Evolutionary conservation across 2,329 filamentous ascomycete species (phyloP), one percentile per base, ranked within the genome.

Genomic region (Fusarium gaditjirri): DNA sequence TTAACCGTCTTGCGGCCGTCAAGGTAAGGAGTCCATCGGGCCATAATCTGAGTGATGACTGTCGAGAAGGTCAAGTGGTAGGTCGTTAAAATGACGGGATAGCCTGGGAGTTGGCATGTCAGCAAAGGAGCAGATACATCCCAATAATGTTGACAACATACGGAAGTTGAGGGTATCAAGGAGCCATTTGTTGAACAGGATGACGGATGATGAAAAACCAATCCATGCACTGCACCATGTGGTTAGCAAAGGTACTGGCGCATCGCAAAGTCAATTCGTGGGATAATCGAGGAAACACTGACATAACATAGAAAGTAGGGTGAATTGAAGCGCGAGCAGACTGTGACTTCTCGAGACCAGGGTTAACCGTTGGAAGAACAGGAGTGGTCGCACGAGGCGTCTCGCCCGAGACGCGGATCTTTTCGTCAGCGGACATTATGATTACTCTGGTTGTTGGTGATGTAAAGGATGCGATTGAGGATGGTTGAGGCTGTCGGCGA

Each of bases 181-280:
- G 78, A 99, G 94, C 90, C 94, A 97, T 90, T 99, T 99, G 91
- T 99, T 98, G 92, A 98, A 98, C 70, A 99, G 87, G 81, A 99
- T 99, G 80, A 98, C 94, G 78, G 92, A 94, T 46, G 94, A 97
- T 79, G 94, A 97, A 82, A 98, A 88, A 66, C 91, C 86, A 80
- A 99, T 98, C 96, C 96, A 99, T 76, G 91, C 87, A 78, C 95
- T 97, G 82, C 44, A 58, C 35, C n/a, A 41, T 21, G 38, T 42
- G 16, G 64, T 76, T 65, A 76, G 71, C 61, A 62, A 44, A 17
- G 13, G 41, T 43, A 36, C 23, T 23, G 41, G 31, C 41, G 58
- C 58, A 39, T 58, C 35, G 55, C 23, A 13, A 31, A 47, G 31
- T 43, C 42, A 65, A 64, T 61, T 54, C 25, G 33, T 55, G 19